A percentile compares a stretch with the other conserved stretches of the same genome.
Evolutionary conservation across 176 grass and related monocot genomes (phyloP).

Genomic region (Cymbopogon citratus): DNA sequence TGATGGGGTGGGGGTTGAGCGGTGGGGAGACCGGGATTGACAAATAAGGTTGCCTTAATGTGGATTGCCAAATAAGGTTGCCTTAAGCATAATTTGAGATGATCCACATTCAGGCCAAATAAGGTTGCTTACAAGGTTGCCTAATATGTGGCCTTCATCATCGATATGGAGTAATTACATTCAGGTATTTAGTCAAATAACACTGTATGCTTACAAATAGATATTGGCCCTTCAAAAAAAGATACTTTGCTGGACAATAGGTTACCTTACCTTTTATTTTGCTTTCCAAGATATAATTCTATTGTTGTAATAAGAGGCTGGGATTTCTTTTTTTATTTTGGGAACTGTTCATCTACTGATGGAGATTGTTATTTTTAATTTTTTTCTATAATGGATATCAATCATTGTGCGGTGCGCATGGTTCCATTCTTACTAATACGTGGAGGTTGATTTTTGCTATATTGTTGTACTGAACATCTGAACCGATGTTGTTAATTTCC

Average conservation of each 20-base stretch:
- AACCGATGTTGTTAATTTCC: not conserved
- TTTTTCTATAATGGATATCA: not conserved
- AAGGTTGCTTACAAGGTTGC: no score
- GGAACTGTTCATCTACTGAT: no score
- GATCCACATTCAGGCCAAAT: no score
- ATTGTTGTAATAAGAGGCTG: not conserved
- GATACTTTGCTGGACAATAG: not conserved
- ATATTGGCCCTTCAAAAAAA: not conserved
- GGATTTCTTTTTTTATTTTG: not conserved
- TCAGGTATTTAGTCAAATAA: no score
- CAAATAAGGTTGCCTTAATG: no score
- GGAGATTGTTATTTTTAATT: not conserved
- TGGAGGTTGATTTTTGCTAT: no score
- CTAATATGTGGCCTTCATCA: not conserved
- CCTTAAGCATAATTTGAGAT: no score
- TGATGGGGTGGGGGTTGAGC: not conserved
- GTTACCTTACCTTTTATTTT: not conserved
- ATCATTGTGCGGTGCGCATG: not conserved
- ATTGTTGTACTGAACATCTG: not conserved
- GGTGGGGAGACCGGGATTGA: no score
- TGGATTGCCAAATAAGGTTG: no score
- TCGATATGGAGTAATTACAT: not conserved
- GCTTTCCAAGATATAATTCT: not conserved
- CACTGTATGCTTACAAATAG: not conserved
- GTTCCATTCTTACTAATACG: no score